A percentile compares a stretch with the other conserved stretches of the same genome.
phyloP scores from a whole-genome alignment of 768 basidiomycete species.

The Psilocybe sp. region DNA sequence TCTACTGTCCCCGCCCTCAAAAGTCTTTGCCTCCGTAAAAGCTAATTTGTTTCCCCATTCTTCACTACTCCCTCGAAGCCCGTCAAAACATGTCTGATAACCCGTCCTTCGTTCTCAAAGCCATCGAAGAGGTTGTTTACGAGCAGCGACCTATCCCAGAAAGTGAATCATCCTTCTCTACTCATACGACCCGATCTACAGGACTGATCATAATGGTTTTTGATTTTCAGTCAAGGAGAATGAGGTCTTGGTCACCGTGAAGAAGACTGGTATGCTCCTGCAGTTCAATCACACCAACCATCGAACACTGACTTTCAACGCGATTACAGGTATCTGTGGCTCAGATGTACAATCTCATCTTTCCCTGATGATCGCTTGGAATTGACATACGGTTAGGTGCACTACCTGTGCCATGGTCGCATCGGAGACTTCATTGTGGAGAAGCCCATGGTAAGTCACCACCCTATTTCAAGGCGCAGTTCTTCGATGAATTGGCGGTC shows the following conservation, averaged over 20 bases:
- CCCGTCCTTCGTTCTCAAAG: constrained; percentile 74
- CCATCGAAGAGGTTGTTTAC: constrained; percentile 64
- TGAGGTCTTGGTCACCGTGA: constrained; percentile 86
- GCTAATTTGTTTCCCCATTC: constrained; percentile 2
- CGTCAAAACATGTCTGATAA: constrained; percentile 62
- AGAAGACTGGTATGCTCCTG: constrained; percentile 73
- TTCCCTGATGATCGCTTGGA: neutral
- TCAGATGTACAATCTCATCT: constrained; percentile 58
- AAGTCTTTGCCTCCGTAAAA: neutral
- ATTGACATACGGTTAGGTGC: constrained; percentile 44
- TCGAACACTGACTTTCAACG: neutral
- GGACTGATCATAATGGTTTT: constrained; percentile 3
- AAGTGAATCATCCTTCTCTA: constrained; percentile 33
- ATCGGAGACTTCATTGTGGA: constrained; percentile 81
- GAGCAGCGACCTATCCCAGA: constrained; percentile 77
- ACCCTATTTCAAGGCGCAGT: neutral
- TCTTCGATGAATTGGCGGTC: neutral
- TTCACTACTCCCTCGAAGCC: constrained; percentile 9
- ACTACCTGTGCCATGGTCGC: constrained; percentile 75
- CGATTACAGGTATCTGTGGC: constrained; percentile 75
- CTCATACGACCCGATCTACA: constrained; percentile 1
- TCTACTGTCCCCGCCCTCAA: neutral
- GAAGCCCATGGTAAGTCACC: constrained; percentile 63
- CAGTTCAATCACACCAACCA: constrained; percentile 2
- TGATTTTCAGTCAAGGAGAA: constrained; percentile 51